Evolutionary conservation across 106 monocot species (phyloP), one percentile per base, ranked within the genome.

Genomic region (Xerophyta viscosa): DNA sequence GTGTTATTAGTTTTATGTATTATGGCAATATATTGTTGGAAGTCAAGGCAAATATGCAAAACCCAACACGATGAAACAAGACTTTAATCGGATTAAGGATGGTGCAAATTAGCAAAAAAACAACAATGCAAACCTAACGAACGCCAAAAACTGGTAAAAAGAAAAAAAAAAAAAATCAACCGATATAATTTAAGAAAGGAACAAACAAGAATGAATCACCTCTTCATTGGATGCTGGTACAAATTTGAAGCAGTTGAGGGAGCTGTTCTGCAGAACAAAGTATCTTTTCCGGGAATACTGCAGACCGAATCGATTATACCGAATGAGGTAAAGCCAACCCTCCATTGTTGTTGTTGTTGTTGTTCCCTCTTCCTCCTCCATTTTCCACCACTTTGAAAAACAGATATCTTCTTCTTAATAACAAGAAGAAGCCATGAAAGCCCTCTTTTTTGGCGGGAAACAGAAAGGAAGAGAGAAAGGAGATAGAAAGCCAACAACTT

Each of bases 241-340:
- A 31, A 56, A 58, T 31, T 57, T 77, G 56, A 66, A 83, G 66
- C 77, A 77, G 31, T 65, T 58, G 62, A 83, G 77, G 50, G 63
- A 52, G 62, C 58, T 70, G 14, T 37, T 45, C 7, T 83, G 47
- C 19, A 83, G 82, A 15, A 66, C 46, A 45, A 83, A 73, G 54
- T 83, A 83, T 41, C 77, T 60, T 60, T 73, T 77, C 73, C 66
- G 65, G 0, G 72, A 77, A 52, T 41, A 66, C 54, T 73, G 82
- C 31, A 83, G 58, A 29, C 77, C 82, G 25, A 83, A 41, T 11
- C 77, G 60, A 27, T 83, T 83, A 22, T 77, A 83, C 24, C 77
- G 61, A 37, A 83, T 66, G 42, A 83, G 73, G 55, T 77, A 77
- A 22, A 83, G 52, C 82, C 82, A 83, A 0, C 82, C 82, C n/a